These are phyloP conservation scores for Hypoxylon fuscum DNA, from an alignment of 495 filamentous ascomycete species.

Conservation along the genomic window DNA sequence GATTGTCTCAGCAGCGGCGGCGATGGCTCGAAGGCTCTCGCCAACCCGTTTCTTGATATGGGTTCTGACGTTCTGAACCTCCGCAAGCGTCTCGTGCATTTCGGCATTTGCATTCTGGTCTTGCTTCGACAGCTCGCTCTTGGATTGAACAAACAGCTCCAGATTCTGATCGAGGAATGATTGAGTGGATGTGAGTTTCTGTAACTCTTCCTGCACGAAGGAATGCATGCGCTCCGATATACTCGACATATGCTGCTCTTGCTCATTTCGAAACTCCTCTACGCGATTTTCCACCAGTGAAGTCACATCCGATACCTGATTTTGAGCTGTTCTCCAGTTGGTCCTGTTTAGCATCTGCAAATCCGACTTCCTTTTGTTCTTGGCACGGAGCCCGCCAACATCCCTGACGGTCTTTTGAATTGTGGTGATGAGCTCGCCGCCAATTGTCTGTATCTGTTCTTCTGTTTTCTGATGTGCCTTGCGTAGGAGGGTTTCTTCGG, in stretches of 20 bases:
- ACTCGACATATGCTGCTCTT: slow-evolving; percentile 70
- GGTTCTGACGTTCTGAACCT: slow-evolving; percentile 87
- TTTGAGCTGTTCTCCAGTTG: slow-evolving; percentile 79
- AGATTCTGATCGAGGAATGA: slow-evolving; percentile 73
- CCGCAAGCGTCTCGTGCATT: slow-evolving; percentile 90
- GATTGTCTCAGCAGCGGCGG: slow-evolving; percentile 84
- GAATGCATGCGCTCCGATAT: slow-evolving; percentile 74
- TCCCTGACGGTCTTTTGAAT: slow-evolving; percentile 80
- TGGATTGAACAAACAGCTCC: slow-evolving; percentile 69
- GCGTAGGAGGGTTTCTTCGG: slow-evolving; percentile 80
- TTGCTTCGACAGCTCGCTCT: slow-evolving; percentile 71
- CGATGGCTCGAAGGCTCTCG: slow-evolving; percentile 84
- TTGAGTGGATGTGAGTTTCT: slow-evolving; percentile 71
- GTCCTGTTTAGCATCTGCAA: slow-evolving; percentile 81
- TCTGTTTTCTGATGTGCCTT: slow-evolving; percentile 90
- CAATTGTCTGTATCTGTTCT: slow-evolving; percentile 72
- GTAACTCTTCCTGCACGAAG: slow-evolving; percentile 77
- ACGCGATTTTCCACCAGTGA: slow-evolving; percentile 76
- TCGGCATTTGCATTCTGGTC: slow-evolving; percentile 78
- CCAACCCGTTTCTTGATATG: slow-evolving; percentile 87
- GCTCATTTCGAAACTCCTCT: slow-evolving; percentile 71
- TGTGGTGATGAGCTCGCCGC: slow-evolving; percentile 76
- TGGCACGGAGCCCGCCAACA: slow-evolving; percentile 80
- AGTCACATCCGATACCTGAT: slow-evolving; percentile 77
- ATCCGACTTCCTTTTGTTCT: slow-evolving; percentile 81